Conservation (phyloP, 1,284 basidiomycete species). For the Sanghuangporus baumii region DNA sequence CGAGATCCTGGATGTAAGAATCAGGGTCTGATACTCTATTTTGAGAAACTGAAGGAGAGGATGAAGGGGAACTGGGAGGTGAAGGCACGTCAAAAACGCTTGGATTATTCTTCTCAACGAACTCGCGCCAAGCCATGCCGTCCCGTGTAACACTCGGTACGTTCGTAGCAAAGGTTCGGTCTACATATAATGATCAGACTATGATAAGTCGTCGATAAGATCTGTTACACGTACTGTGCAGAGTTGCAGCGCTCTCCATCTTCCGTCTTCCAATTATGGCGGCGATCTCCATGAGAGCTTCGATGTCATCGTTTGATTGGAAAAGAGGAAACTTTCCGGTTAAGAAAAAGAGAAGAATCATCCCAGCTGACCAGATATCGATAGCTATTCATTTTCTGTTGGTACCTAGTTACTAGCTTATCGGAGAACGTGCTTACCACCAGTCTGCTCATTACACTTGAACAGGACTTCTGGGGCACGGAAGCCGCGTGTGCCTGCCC, state of each 20-base stretch:
- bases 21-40: constrained; percentile 39
- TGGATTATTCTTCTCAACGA: constrained; percentile 77
- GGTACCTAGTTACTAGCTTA: constrained; percentile 11
- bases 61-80: constrained; percentile 19
- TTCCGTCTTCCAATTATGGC: constrained; percentile 78
- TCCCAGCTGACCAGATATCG: constrained; percentile 94
- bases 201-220: constrained; percentile 11
- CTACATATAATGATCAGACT: constrained; percentile 35
- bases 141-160: constrained; percentile 67
- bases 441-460: constrained; percentile 92
- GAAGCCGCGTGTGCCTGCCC: constrained; percentile 95
- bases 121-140: constrained; percentile 63
- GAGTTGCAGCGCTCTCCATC: constrained; percentile 82
- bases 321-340: constrained; percentile 93
- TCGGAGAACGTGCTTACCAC: constrained; percentile 49
- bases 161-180: constrained; percentile 82
- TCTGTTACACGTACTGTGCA: constrained; percentile 71
- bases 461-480: constrained; percentile 94
- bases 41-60: constrained; percentile 26
- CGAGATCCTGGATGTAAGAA: constrained; percentile 51
- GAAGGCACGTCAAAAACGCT: constrained; percentile 53
- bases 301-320: constrained; percentile 91
- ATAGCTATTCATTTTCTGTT: constrained; percentile 53
- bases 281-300: constrained; percentile 94
- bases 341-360: constrained; percentile 90